Conservation (phyloP, 768 basidiomycete genomes). For the Agrocybe praecox region DNA sequence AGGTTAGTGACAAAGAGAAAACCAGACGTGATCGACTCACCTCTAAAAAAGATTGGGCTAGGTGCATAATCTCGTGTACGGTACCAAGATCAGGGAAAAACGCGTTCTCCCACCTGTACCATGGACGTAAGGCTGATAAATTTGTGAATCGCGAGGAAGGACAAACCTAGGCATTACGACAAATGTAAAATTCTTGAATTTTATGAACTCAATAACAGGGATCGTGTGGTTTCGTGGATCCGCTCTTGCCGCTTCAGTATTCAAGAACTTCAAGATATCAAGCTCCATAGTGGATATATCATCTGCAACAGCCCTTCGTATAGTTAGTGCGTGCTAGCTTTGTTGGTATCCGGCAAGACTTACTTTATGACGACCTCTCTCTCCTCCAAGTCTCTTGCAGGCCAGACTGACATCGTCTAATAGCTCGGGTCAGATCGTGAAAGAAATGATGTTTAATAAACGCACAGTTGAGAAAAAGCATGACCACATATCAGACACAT, state of each 20-base stretch:
- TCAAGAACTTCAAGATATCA: slow-evolving; percentile 11
- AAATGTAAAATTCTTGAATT: slow-evolving; percentile 14
- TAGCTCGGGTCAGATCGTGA: too few species aligned
- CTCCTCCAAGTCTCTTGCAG: slow-evolving; percentile 3
- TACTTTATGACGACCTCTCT: slow-evolving; percentile 14
- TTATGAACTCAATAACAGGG: slow-evolving; percentile 13
- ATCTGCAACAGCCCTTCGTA: slow-evolving; percentile 4
- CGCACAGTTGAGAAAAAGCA: slow-evolving; percentile 1
- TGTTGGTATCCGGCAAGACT: background rate
- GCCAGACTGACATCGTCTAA: slow-evolving; percentile 3
- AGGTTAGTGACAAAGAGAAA: background rate
- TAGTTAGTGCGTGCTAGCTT: background rate
- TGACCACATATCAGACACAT: too few species aligned
- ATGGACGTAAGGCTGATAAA: too few species aligned
- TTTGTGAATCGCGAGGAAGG: too few species aligned
- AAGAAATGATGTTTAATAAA: too few species aligned
- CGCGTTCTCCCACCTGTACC: background rate
- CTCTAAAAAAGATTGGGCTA: background rate
- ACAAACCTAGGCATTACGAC: slow-evolving; percentile 21
- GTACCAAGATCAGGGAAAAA: slow-evolving; percentile 14
- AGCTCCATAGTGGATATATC: slow-evolving; percentile 10
- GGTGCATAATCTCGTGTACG: background rate
- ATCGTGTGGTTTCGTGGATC: slow-evolving; percentile 23
- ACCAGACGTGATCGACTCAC: background rate
- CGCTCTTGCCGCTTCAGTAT: slow-evolving; percentile 9